Conservation (phyloP, 352 stramenopile genomes). For the Globisporangium rhizosaccharum region DNA sequence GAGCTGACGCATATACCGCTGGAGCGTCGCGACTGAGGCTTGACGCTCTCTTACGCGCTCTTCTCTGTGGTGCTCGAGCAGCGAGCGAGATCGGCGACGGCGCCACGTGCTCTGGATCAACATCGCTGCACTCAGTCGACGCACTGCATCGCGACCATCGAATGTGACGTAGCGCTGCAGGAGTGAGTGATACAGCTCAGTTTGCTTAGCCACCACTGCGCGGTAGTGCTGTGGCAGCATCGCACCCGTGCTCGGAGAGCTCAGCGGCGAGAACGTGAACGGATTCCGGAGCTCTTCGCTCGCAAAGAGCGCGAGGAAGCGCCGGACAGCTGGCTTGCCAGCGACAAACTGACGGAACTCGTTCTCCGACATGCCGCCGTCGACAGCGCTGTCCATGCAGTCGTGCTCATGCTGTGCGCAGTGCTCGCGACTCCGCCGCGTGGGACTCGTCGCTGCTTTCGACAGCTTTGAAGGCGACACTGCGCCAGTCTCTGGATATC, state of each 20-base stretch:
- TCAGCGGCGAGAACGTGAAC: constrained; percentile 32
- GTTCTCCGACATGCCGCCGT: constrained; percentile 11
- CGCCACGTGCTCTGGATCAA: constrained; percentile 70
- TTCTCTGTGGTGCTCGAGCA: constrained; percentile 22
- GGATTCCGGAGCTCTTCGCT: constrained; percentile 62
- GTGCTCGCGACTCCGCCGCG: too few relatives aligned
- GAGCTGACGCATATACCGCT: constrained; percentile 46
- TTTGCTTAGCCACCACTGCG: constrained; percentile 19
- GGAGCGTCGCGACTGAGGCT: constrained; percentile 36
- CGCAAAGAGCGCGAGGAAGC: constrained; percentile 55
- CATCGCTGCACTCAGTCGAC: constrained; percentile 29
- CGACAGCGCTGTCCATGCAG: not conserved
- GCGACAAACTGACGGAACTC: constrained; percentile 33
- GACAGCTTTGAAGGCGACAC: constrained; percentile 1
- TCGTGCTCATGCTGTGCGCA: not conserved
- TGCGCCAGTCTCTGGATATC: not conserved
- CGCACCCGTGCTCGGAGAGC: constrained; percentile 13
- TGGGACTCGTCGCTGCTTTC: constrained; percentile 1
- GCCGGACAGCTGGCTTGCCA: constrained; percentile 23
- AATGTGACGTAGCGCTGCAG: constrained; percentile 45
- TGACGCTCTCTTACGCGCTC: constrained; percentile 31
- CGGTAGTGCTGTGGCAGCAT: constrained; percentile 12
- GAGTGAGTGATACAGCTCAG: constrained; percentile 34
- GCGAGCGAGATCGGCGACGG: constrained; percentile 30
- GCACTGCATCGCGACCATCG: constrained; percentile 31